Evolutionary conservation across 768 basidiomycete species (phyloP).

Genomic region (Tylopilus sp.): DNA sequence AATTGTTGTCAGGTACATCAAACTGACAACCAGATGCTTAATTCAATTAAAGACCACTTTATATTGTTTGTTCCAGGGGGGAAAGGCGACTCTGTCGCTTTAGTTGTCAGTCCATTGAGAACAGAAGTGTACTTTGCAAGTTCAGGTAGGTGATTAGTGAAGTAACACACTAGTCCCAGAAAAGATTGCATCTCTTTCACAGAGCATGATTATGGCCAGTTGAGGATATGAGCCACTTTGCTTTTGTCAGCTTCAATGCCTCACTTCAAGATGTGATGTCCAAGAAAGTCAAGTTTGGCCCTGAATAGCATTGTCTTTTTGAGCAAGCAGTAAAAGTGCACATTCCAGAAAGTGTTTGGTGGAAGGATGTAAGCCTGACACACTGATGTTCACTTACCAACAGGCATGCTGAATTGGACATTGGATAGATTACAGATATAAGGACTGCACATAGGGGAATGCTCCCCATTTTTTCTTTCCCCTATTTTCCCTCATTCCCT

Average conservation of each 20-base stretch:
- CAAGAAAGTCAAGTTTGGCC: not conserved
- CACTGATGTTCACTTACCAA: too few species aligned
- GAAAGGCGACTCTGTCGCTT: not conserved
- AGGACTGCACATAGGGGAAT: too few species aligned
- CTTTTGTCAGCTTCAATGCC: too few species aligned
- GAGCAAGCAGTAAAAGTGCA: not conserved
- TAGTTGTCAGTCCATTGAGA: not conserved
- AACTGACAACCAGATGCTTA: constrained; percentile 23
- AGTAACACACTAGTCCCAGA: not conserved
- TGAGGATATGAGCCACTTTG: too few species aligned
- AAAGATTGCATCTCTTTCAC: not conserved
- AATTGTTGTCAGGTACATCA: constrained; percentile 29
- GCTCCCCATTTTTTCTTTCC: too few species aligned
- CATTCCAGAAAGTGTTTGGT: not conserved
- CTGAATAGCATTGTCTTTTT: not conserved
- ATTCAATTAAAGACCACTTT: constrained; percentile 14
- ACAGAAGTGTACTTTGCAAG: not conserved
- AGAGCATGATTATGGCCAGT: too few species aligned
- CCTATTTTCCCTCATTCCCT: too few species aligned
- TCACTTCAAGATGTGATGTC: not conserved
- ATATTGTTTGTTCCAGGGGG: not conserved
- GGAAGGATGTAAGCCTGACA: too few species aligned
- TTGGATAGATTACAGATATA: too few species aligned
- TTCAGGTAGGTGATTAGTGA: not conserved
- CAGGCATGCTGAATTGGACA: too few species aligned